These are phyloP conservation scores for Hypoxylon intermedium DNA, from an alignment of 495 filamentous ascomycete genomes.

Conservation along the genomic window DNA sequence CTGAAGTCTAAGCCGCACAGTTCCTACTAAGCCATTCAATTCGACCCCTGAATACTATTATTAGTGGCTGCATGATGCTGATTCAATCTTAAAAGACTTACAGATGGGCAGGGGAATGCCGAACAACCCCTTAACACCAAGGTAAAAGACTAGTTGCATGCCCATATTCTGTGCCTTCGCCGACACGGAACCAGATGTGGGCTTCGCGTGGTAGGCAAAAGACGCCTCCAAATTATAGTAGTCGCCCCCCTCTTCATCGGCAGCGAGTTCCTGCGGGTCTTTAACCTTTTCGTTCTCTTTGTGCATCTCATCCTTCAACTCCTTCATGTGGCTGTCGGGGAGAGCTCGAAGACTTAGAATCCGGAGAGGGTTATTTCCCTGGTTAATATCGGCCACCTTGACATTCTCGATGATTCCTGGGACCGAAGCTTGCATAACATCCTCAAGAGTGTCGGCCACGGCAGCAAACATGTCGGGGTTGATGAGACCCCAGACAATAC, in stretches of 20 bases:
- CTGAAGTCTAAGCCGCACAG: slow-evolving; percentile 78
- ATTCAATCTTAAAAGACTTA: slow-evolving; percentile 16
- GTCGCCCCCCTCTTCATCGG: slow-evolving; percentile 88
- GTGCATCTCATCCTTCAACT: slow-evolving; percentile 79
- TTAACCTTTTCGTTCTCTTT: slow-evolving; percentile 79
- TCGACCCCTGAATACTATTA: slow-evolving; percentile 65
- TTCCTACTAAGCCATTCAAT: slow-evolving; percentile 83
- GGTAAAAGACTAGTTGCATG: slow-evolving; percentile 89
- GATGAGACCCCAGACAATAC: slow-evolving; percentile 83
- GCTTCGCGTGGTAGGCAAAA: slow-evolving; percentile 89
- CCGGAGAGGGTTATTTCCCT: slow-evolving; percentile 86
- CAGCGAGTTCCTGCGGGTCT: slow-evolving; percentile 86
- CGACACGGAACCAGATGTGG: slow-evolving; percentile 66
- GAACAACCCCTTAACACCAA: slow-evolving; percentile 84
- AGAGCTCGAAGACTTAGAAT: slow-evolving; percentile 90
- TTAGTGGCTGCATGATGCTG: no score
- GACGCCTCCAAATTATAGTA: slow-evolving; percentile 95
- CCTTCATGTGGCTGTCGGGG: slow-evolving; percentile 78
- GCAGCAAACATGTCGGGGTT: slow-evolving; percentile 91
- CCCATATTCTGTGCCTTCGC: slow-evolving; percentile 93
- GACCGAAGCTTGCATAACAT: slow-evolving; percentile 95
- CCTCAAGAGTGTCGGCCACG: slow-evolving; percentile 62
- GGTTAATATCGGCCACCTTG: slow-evolving; percentile 93
- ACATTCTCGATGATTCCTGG: slow-evolving; percentile 92
- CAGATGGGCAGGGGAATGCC: slow-evolving; percentile 89